These are phyloP conservation scores for Ochromonas danica DNA, from an alignment of 108 stramenopile species.

Conservation along the genomic window DNA sequence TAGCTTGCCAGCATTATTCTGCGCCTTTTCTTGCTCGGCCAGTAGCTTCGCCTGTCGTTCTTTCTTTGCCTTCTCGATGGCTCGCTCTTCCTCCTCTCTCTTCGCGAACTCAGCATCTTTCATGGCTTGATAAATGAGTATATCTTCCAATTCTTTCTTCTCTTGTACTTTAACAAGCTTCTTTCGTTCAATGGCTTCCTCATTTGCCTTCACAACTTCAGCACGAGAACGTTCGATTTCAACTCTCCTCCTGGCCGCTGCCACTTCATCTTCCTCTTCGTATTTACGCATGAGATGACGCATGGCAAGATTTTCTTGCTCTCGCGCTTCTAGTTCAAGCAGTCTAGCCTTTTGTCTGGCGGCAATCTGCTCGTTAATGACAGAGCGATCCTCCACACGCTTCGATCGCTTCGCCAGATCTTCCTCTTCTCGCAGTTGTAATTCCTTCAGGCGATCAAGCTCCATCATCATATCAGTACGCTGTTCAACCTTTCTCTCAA, in stretches of 20 bases:
- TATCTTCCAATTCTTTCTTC: constrained; percentile 67
- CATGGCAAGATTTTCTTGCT: constrained; percentile 72
- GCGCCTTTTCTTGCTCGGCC: constrained; percentile 63
- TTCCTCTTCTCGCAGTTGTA: constrained; percentile 63
- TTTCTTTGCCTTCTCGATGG: constrained; percentile 59
- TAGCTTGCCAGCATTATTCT: constrained; percentile 73
- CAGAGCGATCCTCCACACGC: constrained; percentile 66
- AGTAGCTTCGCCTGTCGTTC: constrained; percentile 69
- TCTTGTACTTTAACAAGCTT: constrained; percentile 53
- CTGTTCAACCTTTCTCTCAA: constrained; percentile 39
- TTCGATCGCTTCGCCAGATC: constrained; percentile 59
- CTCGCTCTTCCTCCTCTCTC: constrained; percentile 67
- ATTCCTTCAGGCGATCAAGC: constrained; percentile 63
- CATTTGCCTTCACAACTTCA: constrained; percentile 69
- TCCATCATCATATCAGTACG: background rate
- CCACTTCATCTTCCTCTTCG: constrained; percentile 59
- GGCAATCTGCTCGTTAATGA: constrained; percentile 71
- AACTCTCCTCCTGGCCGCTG: constrained; percentile 1
- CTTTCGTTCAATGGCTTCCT: constrained; percentile 60
- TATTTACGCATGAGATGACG: constrained; percentile 59
- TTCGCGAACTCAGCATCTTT: constrained; percentile 67
- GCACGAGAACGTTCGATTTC: constrained; percentile 41
- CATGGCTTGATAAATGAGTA: constrained; percentile 67
- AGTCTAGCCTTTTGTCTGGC: constrained; percentile 57
- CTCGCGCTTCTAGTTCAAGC: constrained; percentile 67